phyloP scores from a whole-genome alignment of 129 eudicot species.

The Flaveria robusta region DNA sequence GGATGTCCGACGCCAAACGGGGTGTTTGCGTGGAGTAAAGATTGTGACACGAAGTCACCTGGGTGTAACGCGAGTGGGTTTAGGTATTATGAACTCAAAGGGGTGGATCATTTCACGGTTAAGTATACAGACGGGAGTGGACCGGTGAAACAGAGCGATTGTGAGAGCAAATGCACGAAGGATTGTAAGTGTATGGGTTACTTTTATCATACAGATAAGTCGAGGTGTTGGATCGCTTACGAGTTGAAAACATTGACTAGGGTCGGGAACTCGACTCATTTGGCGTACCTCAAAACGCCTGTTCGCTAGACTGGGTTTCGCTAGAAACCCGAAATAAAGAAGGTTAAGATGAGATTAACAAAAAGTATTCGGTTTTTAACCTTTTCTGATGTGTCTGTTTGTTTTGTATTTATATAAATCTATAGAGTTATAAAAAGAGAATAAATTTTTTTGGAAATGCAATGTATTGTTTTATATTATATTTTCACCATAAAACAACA shows the following conservation, averaged over 20 bases:
- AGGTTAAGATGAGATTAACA: neutral
- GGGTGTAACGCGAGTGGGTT: constrained; percentile 8
- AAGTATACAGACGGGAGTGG: neutral
- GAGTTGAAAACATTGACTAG: constrained; percentile 2
- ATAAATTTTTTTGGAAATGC: too few species aligned
- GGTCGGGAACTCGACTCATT: constrained; percentile 5
- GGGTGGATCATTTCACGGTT: constrained; percentile 21
- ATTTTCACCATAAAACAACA: too few species aligned
- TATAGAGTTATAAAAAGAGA: too few species aligned
- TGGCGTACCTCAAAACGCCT: constrained; percentile 18
- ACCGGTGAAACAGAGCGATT: neutral
- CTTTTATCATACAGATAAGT: constrained; percentile 11
- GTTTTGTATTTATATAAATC: too few species aligned
- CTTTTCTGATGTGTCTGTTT: neutral
- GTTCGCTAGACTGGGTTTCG: neutral
- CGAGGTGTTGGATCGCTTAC: constrained; percentile 16
- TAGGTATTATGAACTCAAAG: constrained; percentile 10
- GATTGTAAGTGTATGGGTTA: constrained; percentile 21
- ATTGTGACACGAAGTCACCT: constrained; percentile 8
- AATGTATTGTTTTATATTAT: too few species aligned
- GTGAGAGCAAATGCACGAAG: constrained; percentile 18
- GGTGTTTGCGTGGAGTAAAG: constrained; percentile 52
- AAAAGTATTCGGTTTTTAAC: neutral
- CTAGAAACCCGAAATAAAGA: neutral
- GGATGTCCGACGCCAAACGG: constrained; percentile 56